Evolutionary conservation across 345 rosid genomes (phyloP), one percentile per base, ranked within the genome.

Genomic region (Litchi chinensis): DNA sequence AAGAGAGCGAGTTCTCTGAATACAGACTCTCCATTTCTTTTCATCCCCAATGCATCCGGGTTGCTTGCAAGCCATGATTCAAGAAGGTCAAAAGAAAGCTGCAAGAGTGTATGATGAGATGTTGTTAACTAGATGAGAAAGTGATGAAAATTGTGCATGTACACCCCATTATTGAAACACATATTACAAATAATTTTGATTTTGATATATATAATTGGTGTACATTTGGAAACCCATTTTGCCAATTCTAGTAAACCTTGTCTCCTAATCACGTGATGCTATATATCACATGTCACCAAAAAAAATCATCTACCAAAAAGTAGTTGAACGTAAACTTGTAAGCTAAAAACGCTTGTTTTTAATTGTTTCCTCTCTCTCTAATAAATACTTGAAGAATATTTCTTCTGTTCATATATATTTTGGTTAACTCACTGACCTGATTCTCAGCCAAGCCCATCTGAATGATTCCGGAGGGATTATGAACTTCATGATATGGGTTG

Each of bases 401-500:
- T 57, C 10, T 57, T n/a, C n/a, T 57, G 8, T 57, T 57, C 22
- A 57, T 18, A 57, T 16, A 57, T 57, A 57, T 18, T 18, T 57
- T 5, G 9, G 63, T 18, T 57, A 44, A 32, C 10, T 21, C 57
- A 69, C 81, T 54, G n/a, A 91, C 98, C 91, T 93, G 98, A 76
- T 95, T 95, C 76, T 95, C 98, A 21, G 98, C 98, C 70, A 95
- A 90, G 8, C 97, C 98, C 99, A 95, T 91, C 78, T 95, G 99
- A 72, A 95, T 86, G 79, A 95, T 91, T 11, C 99, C 98, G 10
- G 70, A 65, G 5, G 98, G 90, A 83, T 95, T 95, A 48, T 73
- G 70, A 71, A 82, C 56, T 66, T 85, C 85, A 59, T 95, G 80
- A 75, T 86, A 93, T 8, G 93, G 95, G 74, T 92, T 89, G 54